Conservation (phyloP, 768 basidiomycete genomes). For the Tephrocybe sp. region DNA sequence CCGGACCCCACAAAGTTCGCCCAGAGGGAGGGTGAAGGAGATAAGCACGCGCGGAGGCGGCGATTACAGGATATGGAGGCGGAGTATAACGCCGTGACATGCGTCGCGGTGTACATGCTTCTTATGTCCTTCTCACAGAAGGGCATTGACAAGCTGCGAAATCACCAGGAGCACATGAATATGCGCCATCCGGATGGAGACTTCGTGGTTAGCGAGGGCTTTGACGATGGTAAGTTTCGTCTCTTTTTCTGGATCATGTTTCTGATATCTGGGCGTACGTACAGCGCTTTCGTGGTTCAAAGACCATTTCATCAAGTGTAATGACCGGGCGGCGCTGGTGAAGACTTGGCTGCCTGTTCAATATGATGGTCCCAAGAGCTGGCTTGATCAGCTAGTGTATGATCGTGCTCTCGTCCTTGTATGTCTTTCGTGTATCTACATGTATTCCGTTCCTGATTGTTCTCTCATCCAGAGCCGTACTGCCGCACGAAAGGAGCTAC, state of each 20-base stretch:
- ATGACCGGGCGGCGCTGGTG: slow-evolving; percentile 85
- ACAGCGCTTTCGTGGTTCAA: slow-evolving; percentile 88
- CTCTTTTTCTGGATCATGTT: not conserved
- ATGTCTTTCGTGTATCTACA: slow-evolving; percentile 27
- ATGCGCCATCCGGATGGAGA: slow-evolving; percentile 78
- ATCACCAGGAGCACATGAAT: slow-evolving; percentile 79
- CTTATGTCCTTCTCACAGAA: slow-evolving; percentile 91
- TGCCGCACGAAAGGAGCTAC: slow-evolving; percentile 87
- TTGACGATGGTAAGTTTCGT: slow-evolving; percentile 62
- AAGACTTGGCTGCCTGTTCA: slow-evolving; percentile 87
- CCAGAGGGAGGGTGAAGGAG: slow-evolving; percentile 69
- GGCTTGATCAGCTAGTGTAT: slow-evolving; percentile 89
- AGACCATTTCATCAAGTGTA: slow-evolving; percentile 91
- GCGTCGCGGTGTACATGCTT: slow-evolving; percentile 87
- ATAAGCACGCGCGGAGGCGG: slow-evolving; percentile 66
- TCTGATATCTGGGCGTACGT: slow-evolving; percentile 14
- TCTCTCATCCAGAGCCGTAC: slow-evolving; percentile 70
- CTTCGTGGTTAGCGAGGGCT: slow-evolving; percentile 76
- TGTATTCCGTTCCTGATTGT: not conserved
- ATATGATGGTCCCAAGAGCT: slow-evolving; percentile 79
- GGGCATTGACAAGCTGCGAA: slow-evolving; percentile 82
- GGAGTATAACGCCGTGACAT: slow-evolving; percentile 82
- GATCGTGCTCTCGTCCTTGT: slow-evolving; percentile 89
- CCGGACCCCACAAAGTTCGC: slow-evolving; percentile 78
- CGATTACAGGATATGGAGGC: slow-evolving; percentile 77